Base-by-base conservation (phyloP, 176 grass and related monocot genomes). In the Tillandsia fasciculata region DNA sequence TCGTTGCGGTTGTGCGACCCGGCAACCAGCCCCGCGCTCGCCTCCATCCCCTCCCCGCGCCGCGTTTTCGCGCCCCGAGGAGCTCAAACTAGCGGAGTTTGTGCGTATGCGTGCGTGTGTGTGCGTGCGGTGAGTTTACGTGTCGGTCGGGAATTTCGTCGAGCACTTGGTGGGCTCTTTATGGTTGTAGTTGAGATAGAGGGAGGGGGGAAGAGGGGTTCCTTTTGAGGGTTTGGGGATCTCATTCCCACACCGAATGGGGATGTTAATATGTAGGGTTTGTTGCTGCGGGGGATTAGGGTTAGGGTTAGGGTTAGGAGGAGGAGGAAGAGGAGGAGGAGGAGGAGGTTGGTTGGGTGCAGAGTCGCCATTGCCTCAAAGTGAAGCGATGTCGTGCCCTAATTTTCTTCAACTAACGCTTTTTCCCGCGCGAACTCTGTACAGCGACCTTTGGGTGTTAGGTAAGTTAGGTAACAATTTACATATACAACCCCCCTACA, bases 1-100 rank as follows among this genome's bases (percentile, higher is more conserved):
- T 99, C 95, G 70, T 99, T 92, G 53, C 89, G 82, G 89, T 92
- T 92, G 82, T 92, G 89, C 74, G 89, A 92, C 18, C 89, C 89
- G 82, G 89, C 89, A 63, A 92, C 89, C 73, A 92, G 67, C 74
- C 89, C 89, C 22, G 89, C 82, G 73, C 89, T 87, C 67, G 89
- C 89, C 80, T 92, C 89, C 89, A 88, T 91, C 63, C 22, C 12
- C 18, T 50, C 4, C 11, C 59, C 42, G 5, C 26, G 15, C 1
- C 13, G 29, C 17, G 17, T 61, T 6, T 50, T 24, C 24, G 24
- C 24, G 1, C 24, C 24, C 24, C 24, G 1, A 24, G 24, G 24
- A 24, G 24, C 24, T 24, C 24, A 24, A 24, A 24, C 24, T 24
- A 24, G 24, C 42, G 42, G 52, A 13, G 4, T 11, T 13, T 47